Evolutionary conservation across 129 eudicot species (phyloP).

Genomic region (Escallonia rubra): DNA sequence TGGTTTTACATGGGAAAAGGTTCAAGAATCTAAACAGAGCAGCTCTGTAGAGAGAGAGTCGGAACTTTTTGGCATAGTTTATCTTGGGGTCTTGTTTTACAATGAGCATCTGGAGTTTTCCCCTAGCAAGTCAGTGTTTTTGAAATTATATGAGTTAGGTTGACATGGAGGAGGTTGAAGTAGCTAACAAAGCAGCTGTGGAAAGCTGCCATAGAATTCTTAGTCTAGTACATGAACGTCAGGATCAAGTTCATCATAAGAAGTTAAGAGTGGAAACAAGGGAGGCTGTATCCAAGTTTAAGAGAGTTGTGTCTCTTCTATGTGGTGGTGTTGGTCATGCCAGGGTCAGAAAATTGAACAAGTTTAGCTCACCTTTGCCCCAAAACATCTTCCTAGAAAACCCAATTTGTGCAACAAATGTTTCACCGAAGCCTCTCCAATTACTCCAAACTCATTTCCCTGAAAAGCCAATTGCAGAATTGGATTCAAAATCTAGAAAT

Average conservation of each 20-base stretch:
- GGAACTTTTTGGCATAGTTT: no score
- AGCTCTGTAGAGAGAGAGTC: no score
- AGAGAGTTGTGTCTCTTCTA: slow-evolving; percentile 73
- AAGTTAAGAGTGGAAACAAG: slow-evolving; percentile 59
- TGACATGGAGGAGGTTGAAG: slow-evolving; percentile 81
- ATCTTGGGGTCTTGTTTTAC: no score
- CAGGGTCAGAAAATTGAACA: slow-evolving; percentile 51
- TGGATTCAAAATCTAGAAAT: slow-evolving; percentile 37
- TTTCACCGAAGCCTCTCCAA: slow-evolving; percentile 39
- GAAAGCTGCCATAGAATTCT: slow-evolving; percentile 80
- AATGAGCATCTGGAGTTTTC: no score
- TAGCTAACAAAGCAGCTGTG: slow-evolving; percentile 78
- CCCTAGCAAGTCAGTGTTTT: no score
- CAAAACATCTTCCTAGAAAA: slow-evolving; percentile 48
- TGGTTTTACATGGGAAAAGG: no score
- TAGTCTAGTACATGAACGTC: slow-evolving; percentile 56
- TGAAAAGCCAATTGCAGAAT: slow-evolving; percentile 41
- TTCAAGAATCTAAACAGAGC: no score
- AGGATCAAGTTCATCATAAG: slow-evolving; percentile 55
- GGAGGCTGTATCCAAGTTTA: slow-evolving; percentile 67
- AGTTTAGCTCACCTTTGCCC: slow-evolving; percentile 41
- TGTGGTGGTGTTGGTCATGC: slow-evolving; percentile 62
- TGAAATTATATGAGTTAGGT: no score
- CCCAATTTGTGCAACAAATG: slow-evolving; percentile 27
- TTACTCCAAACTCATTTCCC: slow-evolving; percentile 27